Evolutionary conservation across 2,329 filamentous ascomycete genomes (phyloP), one percentile per base, ranked within the genome.

Genomic region (Aspergillus japonicus): DNA sequence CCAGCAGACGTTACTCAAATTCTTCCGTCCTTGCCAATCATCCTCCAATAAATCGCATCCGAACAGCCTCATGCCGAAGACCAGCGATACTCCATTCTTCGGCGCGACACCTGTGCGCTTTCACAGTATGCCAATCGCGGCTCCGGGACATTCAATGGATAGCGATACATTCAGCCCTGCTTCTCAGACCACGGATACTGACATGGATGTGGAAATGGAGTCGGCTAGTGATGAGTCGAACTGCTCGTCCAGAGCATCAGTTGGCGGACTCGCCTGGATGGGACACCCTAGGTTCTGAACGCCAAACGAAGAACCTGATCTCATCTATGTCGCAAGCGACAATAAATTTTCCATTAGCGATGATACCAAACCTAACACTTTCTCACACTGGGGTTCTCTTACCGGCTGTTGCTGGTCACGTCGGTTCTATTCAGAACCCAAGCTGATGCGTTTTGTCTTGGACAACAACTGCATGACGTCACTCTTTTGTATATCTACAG

Each of bases 1-100:
- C 23, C 77, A 79, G 53, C 74, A 77, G 63, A 75, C 75, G 29
- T 60, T 79, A 44, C 69, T 71, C 47, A 73, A 70, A 53, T 79
- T 78, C 67, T 79, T 79, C 63, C 74, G 74, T 42, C 68, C 70
- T 31, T 53, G 66, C 52, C 62, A 66, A 53, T 44, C 62, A 33
- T 57, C 71, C 57, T 59, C 61, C 52, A 56, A 53, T 21, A 47
- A 65, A 57, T 21, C 56, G 54, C 26, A 66, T 60, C 51, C 61
- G 59, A 62, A 66, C 54, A 54, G 53, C 5, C 16, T 44, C 7
- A 58, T 55, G 19, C 67, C 63, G 14, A 58, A 67, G 52, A 58
- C 65, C 16, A 69, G 66, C 47, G 61, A 67, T 51, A 63, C 63
- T 19, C 58, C 61, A 14, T 58, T 63, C 23, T 35, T 57, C 3